A percentile compares a stretch with the other conserved stretches of the same genome.
Evolutionary conservation across 2,329 filamentous ascomycete species (phyloP).

Genomic region (Bertia moriformis): DNA sequence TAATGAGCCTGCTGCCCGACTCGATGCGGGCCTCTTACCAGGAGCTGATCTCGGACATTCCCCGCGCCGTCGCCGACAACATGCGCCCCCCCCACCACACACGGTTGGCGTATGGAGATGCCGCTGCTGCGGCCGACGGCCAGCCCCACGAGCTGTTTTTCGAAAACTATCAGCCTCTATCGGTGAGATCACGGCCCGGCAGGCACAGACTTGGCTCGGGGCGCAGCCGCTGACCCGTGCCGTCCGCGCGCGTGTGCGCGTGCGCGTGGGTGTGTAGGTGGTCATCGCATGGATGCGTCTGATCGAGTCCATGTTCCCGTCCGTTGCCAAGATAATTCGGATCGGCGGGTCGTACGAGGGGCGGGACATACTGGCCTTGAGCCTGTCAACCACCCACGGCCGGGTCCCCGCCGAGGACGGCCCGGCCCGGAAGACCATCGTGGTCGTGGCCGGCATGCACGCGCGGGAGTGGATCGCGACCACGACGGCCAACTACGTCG

Average conservation of each 20-base stretch:
- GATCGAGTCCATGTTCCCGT: slow-evolving; percentile 77
- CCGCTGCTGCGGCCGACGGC: slow-evolving; percentile 8
- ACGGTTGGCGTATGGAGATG: background rate
- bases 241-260: no score
- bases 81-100: no score
- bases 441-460: slow-evolving; percentile 76
- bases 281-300: slow-evolving; percentile 86
- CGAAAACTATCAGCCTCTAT: slow-evolving; percentile 78
- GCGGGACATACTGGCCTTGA: slow-evolving; percentile 69
- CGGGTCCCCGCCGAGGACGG: slow-evolving; percentile 20
- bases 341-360: slow-evolving; percentile 83
- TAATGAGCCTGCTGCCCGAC: slow-evolving; percentile 64
- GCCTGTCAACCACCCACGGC: slow-evolving; percentile 41
- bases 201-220: no score
- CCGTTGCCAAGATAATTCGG: slow-evolving; percentile 56
- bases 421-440: slow-evolving; percentile 57
- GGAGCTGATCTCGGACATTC: slow-evolving; percentile 67
- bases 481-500: slow-evolving; percentile 78
- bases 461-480: slow-evolving; percentile 94
- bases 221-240: no score
- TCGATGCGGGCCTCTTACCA: slow-evolving; percentile 60
- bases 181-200: no score
- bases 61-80: slow-evolving; percentile 61
- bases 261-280: no score
- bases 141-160: slow-evolving; percentile 47